phyloP scores from a whole-genome alignment of 768 basidiomycete genomes.

The Strobilomyces dryophilus region DNA sequence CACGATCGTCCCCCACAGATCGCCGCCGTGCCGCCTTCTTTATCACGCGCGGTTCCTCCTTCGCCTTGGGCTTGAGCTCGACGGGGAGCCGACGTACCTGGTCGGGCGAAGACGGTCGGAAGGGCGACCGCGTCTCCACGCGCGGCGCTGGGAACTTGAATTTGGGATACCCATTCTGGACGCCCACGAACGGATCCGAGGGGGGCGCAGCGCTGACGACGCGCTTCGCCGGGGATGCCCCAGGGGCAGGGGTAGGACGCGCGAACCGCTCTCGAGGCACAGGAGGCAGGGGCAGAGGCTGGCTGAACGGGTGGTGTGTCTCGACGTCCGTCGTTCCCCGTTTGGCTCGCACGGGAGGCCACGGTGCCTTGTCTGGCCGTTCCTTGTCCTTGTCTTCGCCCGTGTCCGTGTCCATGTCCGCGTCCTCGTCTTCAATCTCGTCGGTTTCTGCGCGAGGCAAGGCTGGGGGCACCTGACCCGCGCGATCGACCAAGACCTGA shows the following conservation, averaged over 20 bases:
- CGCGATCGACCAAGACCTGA: conserved; percentile 17
- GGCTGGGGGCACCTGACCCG: conserved; percentile 11
- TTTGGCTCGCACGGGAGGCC: conserved; percentile 16
- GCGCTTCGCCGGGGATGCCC: conserved; percentile 3
- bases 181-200: not conserved
- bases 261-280: conserved; percentile 1
- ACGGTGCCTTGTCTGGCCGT: not conserved
- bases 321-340: not conserved
- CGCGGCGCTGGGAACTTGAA: conserved; percentile 16
- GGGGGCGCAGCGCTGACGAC: not conserved
- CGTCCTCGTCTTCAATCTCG: not conserved
- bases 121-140: conserved; percentile 16
- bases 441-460: not conserved
- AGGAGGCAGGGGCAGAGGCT: not conserved
- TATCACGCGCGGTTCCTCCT: too few species aligned
- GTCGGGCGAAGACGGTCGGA: conserved; percentile 6
- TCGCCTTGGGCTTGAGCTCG: too few species aligned
- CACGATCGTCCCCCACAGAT: conserved; percentile 16
- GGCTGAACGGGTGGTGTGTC: conserved; percentile 19
- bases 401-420: too few species aligned
- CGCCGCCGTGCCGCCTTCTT: conserved; percentile 6
- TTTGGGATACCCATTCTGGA: not conserved
- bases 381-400: too few species aligned
- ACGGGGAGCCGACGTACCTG: not conserved
- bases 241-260: not conserved